phyloP scores from a whole-genome alignment of 2,329 filamentous ascomycete species.

The Trichoderma brevicompactum region DNA sequence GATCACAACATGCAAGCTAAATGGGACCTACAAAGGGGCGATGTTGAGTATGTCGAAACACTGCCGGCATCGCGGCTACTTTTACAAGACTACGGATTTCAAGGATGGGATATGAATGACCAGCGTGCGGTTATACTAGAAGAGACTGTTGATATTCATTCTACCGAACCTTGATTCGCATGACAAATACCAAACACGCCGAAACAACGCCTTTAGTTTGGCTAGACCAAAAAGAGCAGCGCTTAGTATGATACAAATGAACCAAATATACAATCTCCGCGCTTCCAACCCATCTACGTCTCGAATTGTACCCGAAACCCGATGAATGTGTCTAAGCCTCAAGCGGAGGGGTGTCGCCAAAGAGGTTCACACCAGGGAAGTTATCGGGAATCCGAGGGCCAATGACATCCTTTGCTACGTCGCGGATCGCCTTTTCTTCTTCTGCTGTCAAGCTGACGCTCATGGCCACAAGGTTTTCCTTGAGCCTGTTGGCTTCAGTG shows the following conservation, averaged over 20 bases:
- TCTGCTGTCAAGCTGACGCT: conserved; percentile 8
- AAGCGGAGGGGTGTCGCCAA: conserved; percentile 14
- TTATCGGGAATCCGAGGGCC: background rate
- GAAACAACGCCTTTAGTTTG: background rate
- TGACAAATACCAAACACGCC: background rate
- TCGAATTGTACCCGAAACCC: background rate
- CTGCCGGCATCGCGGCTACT: background rate
- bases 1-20: background rate
- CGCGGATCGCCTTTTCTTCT: conserved; percentile 8
- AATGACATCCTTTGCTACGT: conserved; percentile 3
- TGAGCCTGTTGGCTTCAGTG: conserved; percentile 43
- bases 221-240: background rate
- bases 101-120: background rate
- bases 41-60: background rate
- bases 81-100: background rate
- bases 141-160: no score
- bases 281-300: no score
- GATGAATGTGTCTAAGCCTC: background rate
- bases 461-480: conserved; percentile 6
- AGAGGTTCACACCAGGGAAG: background rate
- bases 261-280: background rate
- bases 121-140: background rate
- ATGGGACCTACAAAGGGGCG: no score
- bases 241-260: background rate
- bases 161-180: background rate